Percentiles rank a stretch among this genome's conserved stretches.
Conservation (phyloP, 1,284 basidiomycete genomes). For the Trichosporon inkin region DNA sequence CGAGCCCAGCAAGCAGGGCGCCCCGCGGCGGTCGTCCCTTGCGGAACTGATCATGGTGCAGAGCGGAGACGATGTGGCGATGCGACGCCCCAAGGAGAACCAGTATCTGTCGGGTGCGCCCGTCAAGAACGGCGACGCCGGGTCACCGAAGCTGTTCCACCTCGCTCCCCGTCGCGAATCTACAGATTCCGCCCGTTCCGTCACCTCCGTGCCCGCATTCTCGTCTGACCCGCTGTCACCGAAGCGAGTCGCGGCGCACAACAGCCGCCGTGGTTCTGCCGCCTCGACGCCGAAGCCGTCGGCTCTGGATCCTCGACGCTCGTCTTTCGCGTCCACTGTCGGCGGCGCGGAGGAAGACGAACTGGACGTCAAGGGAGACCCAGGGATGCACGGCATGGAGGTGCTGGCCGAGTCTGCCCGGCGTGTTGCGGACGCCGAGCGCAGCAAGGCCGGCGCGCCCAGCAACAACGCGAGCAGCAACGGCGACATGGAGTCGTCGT, state of each 20-base stretch:
- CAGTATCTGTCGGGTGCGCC: not conserved
- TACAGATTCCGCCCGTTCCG: conserved; percentile 26
- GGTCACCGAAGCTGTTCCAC: conserved; percentile 4
- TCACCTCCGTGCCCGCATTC: conserved; percentile 1
- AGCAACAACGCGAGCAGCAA: conserved; percentile 16
- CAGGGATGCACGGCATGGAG: conserved; percentile 43
- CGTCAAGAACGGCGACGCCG: conserved; percentile 5
- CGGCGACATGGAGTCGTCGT: conserved; percentile 19
- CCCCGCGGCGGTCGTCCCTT: conserved; percentile 31
- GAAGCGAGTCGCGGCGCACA: not conserved
- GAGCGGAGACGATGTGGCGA: conserved; percentile 37
- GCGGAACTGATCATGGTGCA: conserved; percentile 42
- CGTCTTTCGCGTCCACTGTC: conserved; percentile 1
- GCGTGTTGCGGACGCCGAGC: conserved; percentile 36
- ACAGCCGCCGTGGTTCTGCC: not conserved
- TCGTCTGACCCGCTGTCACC: not conserved
- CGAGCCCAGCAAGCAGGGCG: conserved; percentile 16
- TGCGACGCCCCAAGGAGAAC: conserved; percentile 13
- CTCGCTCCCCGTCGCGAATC: conserved; percentile 30
- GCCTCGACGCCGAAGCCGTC: not conserved
- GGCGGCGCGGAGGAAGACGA: conserved; percentile 21
- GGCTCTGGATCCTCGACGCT: not conserved
- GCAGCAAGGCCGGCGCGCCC: conserved; percentile 15
- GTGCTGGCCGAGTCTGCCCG: conserved; percentile 40
- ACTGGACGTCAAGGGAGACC: conserved; percentile 24